phyloP scores from a whole-genome alignment of 805 yeast genomes.

The Candida xiaguanensis region DNA sequence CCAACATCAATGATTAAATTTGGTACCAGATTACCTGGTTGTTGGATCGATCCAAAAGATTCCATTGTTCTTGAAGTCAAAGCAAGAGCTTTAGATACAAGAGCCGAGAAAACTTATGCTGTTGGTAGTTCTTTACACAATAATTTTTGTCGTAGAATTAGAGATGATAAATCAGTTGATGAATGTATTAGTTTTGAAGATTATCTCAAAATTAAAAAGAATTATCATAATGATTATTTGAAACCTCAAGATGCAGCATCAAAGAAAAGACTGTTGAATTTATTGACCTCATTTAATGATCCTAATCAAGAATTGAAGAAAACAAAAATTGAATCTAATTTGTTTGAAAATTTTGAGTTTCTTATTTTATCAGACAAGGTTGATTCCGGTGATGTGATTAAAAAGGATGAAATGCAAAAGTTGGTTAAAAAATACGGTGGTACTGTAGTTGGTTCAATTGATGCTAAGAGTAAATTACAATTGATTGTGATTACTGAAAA shows the following conservation, averaged over 20 bases:
- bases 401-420: slow-evolving; percentile 31
- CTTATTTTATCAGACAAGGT: slow-evolving; percentile 51
- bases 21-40: slow-evolving; percentile 60
- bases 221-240: slow-evolving; percentile 19
- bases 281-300: slow-evolving; percentile 14
- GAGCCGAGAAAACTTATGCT: slow-evolving; percentile 46
- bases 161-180: slow-evolving; percentile 65
- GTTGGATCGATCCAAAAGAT: slow-evolving; percentile 77
- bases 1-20: slow-evolving; percentile 39
- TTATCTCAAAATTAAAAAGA: slow-evolving; percentile 37
- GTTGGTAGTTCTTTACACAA: slow-evolving; percentile 71
- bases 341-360: slow-evolving; percentile 48
- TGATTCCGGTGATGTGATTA: slow-evolving; percentile 23
- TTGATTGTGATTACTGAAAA: slow-evolving; percentile 11
- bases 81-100: slow-evolving; percentile 65
- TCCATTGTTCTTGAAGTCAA: slow-evolving; percentile 80
- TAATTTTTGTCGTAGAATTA: slow-evolving; percentile 63
- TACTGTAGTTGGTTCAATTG: slow-evolving; percentile 20
- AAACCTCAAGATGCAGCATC: slow-evolving; percentile 28
- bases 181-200: slow-evolving; percentile 56
- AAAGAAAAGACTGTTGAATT: slow-evolving; percentile 16
- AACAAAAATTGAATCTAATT: slow-evolving; percentile 10
- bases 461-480: slow-evolving; percentile 6
- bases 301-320: slow-evolving; percentile 11
- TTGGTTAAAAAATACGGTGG: slow-evolving; percentile 52